Percentiles rank a stretch among this genome's conserved stretches.
Evolutionary conservation across 768 basidiomycete species (phyloP).

Genomic region (Hemileccinum impolitum): DNA sequence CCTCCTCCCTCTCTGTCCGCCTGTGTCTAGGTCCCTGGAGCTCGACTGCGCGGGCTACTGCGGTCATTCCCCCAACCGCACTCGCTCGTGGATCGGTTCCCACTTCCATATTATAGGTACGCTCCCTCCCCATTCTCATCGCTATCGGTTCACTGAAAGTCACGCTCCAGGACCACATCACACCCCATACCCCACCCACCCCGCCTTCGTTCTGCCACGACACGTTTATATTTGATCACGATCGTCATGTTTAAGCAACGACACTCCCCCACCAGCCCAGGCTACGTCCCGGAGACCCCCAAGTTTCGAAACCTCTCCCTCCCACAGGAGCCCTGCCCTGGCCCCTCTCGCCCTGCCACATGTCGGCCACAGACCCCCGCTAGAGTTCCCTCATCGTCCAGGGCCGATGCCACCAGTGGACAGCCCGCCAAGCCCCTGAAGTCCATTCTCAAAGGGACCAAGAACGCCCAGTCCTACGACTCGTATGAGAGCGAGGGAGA

Average conservation of each 20-base stretch:
- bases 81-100: conserved; percentile 14
- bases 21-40: conserved; percentile 14
- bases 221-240: conserved; percentile 21
- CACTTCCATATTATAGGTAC: conserved; percentile 11
- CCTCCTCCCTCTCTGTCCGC: conserved; percentile 11
- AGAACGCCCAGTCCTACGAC: conserved; percentile 11
- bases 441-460: conserved; percentile 31
- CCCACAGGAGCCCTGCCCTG: conserved; percentile 12
- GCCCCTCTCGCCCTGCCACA: conserved; percentile 14
- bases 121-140: not conserved
- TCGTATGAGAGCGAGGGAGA: conserved; percentile 32
- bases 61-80: conserved; percentile 19
- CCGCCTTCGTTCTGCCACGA: conserved; percentile 18
- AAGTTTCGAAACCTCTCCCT: conserved; percentile 16
- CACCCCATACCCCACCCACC: not conserved
- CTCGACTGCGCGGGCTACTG: conserved; percentile 26
- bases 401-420: conserved; percentile 20
- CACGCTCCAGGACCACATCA: conserved; percentile 1
- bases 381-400: conserved; percentile 12
- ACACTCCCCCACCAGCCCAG: conserved; percentile 12
- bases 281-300: conserved; percentile 21
- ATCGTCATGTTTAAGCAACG: conserved; percentile 27
- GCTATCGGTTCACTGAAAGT: not conserved
- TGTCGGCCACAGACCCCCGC: conserved; percentile 21
- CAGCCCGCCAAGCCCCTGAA: conserved; percentile 23